Evolutionary conservation across 768 basidiomycete genomes (phyloP).

Genomic region (Tulasnella sp.): DNA sequence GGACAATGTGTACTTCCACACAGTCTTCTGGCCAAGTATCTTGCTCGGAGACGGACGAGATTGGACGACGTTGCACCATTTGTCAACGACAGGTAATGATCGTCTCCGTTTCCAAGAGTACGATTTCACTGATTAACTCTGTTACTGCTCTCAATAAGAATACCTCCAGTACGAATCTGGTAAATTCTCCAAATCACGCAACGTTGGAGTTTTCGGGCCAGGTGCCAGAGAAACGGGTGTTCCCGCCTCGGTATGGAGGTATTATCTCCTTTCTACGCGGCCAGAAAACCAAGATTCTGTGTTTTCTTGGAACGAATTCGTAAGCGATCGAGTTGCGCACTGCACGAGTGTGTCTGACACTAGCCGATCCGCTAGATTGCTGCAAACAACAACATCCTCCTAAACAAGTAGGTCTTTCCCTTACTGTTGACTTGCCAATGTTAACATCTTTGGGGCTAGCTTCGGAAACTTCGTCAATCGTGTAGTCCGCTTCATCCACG

Average conservation of each 20-base stretch:
- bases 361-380: conserved; percentile 53
- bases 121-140: neutral
- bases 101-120: neutral
- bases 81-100: conserved; percentile 84
- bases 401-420: conserved; percentile 71
- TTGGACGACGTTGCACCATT: conserved; percentile 92
- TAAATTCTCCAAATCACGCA: conserved; percentile 97
- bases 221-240: conserved; percentile 91
- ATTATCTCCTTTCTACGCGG: conserved; percentile 86
- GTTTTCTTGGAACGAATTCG: conserved; percentile 96
- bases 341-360: neutral
- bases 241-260: conserved; percentile 92
- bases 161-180: conserved; percentile 98
- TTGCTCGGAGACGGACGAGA: conserved; percentile 82
- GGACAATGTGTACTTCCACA: conserved; percentile 98
- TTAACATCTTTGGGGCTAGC: conserved; percentile 41
- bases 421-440: neutral
- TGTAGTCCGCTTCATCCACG: conserved; percentile 83
- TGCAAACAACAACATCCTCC: conserved; percentile 86
- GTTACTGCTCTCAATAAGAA: conserved; percentile 48
- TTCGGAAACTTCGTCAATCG: conserved; percentile 99
- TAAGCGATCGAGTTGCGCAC: conserved; percentile 41
- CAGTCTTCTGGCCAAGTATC: conserved; percentile 88
- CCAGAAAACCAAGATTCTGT: conserved; percentile 93
- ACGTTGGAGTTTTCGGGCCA: conserved; percentile 95